Base-by-base conservation (phyloP, 495 filamentous ascomycete species). In the Platismatia glauca region DNA sequence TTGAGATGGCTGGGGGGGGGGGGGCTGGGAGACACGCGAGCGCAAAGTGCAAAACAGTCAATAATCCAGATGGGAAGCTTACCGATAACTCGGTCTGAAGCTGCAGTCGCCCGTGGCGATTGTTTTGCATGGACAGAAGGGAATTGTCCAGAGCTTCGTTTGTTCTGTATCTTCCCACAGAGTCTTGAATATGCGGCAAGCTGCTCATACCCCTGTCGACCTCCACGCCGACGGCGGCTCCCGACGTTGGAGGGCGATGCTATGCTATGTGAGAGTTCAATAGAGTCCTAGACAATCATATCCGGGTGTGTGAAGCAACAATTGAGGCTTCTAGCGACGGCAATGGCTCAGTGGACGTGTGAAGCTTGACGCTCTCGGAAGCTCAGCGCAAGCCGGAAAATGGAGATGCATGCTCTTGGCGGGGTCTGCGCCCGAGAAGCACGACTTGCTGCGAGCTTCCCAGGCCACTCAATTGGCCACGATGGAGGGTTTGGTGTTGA, bases 1-100 rank as follows among this genome's bases (percentile, higher is more conserved):
- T 62, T 55, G 66, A 48, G 57, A 50, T 56, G 57, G 66, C 50
- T 62, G 55, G 59, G 57, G 33, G 62, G 44, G 52, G 57, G 7
- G 7, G 39, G 39, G 63, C 48, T 56, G 57, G 63, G 39, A 64
- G 50, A 46, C 39, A 60, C 56, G 62, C 50, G 57, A 64, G 63
- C 52, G 48, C 58, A 4, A 48, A 24, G 27, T 55, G 29, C 35
- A 55, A 55, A 58, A 60, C 39, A 52, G 22, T 53, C 61, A 38
- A 64, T 50, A 15, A 38, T 38, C 27, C 37, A 24, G 58, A 31
- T 20, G n/a, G 55, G 31, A 41, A 34, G 57, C 62, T 55, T 57
- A 39, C 44, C 57, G 37, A 24, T n/a, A 18, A 38, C 12, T 57
- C 24, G 46, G 43, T 38, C 5, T 55, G 58, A 39, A 61, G 53